Percentiles rank a stretch among this genome's conserved stretches.
These are phyloP conservation scores for Exophiala bonariae DNA, from an alignment of 2,329 filamentous ascomycete species.

Conservation along the genomic window DNA sequence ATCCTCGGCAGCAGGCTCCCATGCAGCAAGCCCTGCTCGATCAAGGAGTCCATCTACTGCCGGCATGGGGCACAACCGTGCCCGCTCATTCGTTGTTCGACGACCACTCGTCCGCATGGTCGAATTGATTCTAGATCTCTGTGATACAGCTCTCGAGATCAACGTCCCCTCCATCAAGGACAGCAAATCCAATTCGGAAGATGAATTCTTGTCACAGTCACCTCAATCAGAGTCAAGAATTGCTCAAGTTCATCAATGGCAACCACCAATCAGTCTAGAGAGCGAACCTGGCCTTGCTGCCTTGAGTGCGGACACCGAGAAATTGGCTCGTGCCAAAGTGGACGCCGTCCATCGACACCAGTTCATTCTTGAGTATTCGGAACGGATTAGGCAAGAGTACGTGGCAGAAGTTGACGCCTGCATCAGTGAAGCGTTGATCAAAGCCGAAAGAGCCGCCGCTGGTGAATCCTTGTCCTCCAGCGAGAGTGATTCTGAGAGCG, in stretches of 20 bases:
- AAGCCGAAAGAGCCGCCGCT: constrained; percentile 83
- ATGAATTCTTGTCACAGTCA: constrained; percentile 87
- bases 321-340: constrained; percentile 80
- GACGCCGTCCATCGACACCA: constrained; percentile 90
- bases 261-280: constrained; percentile 86
- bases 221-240: constrained; percentile 95
- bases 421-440: constrained; percentile 85
- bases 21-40: constrained; percentile 59
- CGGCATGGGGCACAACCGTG: constrained; percentile 79
- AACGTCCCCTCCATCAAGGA: constrained; percentile 94
- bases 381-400: constrained; percentile 92
- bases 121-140: constrained; percentile 89
- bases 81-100: constrained; percentile 87
- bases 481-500: constrained; percentile 36
- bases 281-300: constrained; percentile 87
- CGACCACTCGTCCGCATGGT: constrained; percentile 90
- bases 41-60: constrained; percentile 61
- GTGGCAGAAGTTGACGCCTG: constrained; percentile 92
- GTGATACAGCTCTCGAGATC: constrained; percentile 93
- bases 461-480: constrained; percentile 70
- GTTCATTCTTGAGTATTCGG: constrained; percentile 90
- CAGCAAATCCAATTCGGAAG: constrained; percentile 59
- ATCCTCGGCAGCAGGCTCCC: constrained; percentile 66
- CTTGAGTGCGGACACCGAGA: constrained; percentile 87
- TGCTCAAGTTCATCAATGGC: constrained; percentile 93